A percentile compares a stretch with the other conserved stretches of the same genome.
phyloP scores from a whole-genome alignment of 257 asterid genomes.

The Solanum sitiens region DNA sequence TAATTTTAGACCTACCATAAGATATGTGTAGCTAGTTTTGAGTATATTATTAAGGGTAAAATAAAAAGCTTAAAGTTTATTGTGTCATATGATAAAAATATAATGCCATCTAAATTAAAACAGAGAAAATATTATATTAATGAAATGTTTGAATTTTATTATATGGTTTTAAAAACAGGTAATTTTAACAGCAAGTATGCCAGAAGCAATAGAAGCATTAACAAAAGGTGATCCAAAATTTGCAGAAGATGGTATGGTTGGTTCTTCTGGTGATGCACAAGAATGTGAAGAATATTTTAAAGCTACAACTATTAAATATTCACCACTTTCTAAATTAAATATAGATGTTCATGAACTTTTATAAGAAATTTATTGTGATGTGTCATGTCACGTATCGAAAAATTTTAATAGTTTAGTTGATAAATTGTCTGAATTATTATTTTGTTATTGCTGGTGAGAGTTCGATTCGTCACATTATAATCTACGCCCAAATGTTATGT shows the following conservation, averaged over 20 bases:
- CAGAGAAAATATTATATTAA: accelerated
- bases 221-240: constrained; percentile 21
- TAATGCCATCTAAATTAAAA: not conserved
- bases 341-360: constrained; percentile 21
- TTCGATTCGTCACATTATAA: too few relatives aligned
- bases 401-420: too few relatives aligned
- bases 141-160: not conserved
- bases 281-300: constrained; percentile 9
- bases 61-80: not conserved
- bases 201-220: constrained; percentile 16
- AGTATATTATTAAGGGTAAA: not conserved
- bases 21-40: too few relatives aligned
- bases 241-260: constrained; percentile 18
- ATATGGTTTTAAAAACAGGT: not conserved
- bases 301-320: not conserved
- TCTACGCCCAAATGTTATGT: not conserved
- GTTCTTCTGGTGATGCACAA: constrained; percentile 11
- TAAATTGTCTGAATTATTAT: not conserved
- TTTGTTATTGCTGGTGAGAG: accelerated
- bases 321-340: constrained; percentile 8
- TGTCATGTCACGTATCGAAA: accelerated
- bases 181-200: not conserved
- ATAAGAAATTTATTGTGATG: constrained; percentile 19
- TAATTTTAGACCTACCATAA: not conserved
- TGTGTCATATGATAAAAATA: too few relatives aligned